Evolutionary conservation across 805 yeast genomes (phyloP).

Genomic region (Hanseniaspora hatyaiensis): DNA sequence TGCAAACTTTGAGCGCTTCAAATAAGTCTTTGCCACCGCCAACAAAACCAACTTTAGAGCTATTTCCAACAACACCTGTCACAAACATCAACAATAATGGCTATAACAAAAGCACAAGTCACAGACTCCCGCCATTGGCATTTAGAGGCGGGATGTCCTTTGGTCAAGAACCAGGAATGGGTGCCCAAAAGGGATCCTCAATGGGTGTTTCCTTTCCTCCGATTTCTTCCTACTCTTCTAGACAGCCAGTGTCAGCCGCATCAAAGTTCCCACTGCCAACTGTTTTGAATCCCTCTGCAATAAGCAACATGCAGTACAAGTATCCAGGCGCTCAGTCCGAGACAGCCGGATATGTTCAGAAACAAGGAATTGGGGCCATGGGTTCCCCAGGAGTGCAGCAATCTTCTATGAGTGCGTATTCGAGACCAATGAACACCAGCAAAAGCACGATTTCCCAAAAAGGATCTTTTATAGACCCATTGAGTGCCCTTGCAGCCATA

Average conservation of each 20-base stretch:
- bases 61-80: neutral
- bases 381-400: no score
- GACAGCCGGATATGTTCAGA: no score
- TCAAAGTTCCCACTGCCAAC: neutral
- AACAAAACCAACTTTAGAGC: slow-evolving; percentile 12
- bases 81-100: neutral
- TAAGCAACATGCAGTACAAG: neutral
- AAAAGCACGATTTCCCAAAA: slow-evolving; percentile 20
- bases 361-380: no score
- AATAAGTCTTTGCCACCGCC: slow-evolving; percentile 4
- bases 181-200: neutral
- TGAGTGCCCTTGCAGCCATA: slow-evolving; percentile 31
- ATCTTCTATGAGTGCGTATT: no score
- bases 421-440: neutral
- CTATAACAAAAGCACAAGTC: neutral
- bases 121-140: slow-evolving; percentile 8
- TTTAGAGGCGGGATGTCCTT: neutral
- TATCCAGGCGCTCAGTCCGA: slow-evolving; percentile 17
- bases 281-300: neutral
- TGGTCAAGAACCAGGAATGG: neutral
- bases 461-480: slow-evolving; percentile 23
- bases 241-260: neutral
- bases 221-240: neutral
- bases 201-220: neutral
- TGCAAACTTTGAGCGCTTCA: neutral